Base-by-base conservation (phyloP, 2,329 filamentous ascomycete genomes). In the Sclerotinia borealis region DNA sequence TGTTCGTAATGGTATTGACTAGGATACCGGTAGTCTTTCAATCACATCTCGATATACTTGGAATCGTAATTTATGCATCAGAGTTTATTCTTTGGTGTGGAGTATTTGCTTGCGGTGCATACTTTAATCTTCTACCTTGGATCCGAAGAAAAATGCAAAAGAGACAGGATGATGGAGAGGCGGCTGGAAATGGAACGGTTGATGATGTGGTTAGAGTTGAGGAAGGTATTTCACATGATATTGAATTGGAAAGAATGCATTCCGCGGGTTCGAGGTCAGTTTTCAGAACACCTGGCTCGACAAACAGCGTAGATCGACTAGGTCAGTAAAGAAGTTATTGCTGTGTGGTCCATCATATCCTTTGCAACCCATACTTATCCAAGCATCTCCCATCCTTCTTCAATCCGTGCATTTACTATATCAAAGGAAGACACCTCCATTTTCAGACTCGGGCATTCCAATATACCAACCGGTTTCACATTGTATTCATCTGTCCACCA, bases 71-170 rank as follows among this genome's bases (percentile, higher is more conserved):
- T 19, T 91, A 91, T 71, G 84, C 81, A 1, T 83, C 83, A 0
- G 87, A 90, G 72, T 77, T 90, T 59, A 76, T 80, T 1, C 77
- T 91, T 1, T 91, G 88, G 88, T 79, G 84, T 48, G 87, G 87
- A 0, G 80, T 90, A 2, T 86, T 89, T 73, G 81, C 82, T 0
- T 86, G 83, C 64, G 87, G 87, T 0, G 84, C 80, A 1, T 86
- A 86, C 65, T 89, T 85, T 69, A 88, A 89, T 67, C 72, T 90
- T 3, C 61, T 79, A 15, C 86, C 87, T 1, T 87, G 84, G 84
- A 65, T 83, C 0, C 74, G 73, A 63, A 72, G 74, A 59, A 79
- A 74, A 66, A 63, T 76, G 43, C 45, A 62, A 54, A 63, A 70
- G 55, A 50, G 31, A 64, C n/a, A 47, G 7, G 48, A 54, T 13